A percentile compares a stretch with the other conserved stretches of the same genome.
These are phyloP conservation scores for Arabidopsis arenosa DNA, from an alignment of 345 rosid species.

Conservation along the genomic window DNA sequence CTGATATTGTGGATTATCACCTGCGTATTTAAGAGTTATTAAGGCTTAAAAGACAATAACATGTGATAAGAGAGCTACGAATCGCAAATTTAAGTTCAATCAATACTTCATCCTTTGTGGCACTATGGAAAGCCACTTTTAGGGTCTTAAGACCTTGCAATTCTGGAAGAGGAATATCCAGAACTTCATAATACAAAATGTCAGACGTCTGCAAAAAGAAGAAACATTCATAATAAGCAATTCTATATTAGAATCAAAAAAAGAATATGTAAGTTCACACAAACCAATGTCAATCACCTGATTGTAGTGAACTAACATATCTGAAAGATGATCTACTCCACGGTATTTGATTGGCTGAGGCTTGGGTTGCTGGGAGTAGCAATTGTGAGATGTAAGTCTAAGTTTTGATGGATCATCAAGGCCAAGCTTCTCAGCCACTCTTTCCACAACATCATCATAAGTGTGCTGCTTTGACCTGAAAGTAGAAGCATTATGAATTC, in stretches of 20 bases:
- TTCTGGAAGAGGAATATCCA: slow-evolving; percentile 99
- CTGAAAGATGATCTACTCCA: slow-evolving; percentile 86
- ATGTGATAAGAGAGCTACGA: not conserved
- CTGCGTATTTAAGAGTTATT: slow-evolving; percentile 47
- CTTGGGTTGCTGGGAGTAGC: slow-evolving; percentile 99
- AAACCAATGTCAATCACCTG: slow-evolving; percentile 58
- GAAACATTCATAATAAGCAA: slow-evolving; percentile 32
- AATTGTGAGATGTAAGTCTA: slow-evolving; percentile 96
- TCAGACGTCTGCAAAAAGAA: slow-evolving; percentile 75
- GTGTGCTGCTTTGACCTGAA: slow-evolving; percentile 86
- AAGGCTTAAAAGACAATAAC: slow-evolving; percentile 22
- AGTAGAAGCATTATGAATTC: slow-evolving; percentile 35
- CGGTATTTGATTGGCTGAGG: slow-evolving; percentile 90
- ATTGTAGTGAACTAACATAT: slow-evolving; percentile 92
- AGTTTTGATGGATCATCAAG: slow-evolving; percentile 89
- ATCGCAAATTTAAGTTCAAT: slow-evolving; percentile 16
- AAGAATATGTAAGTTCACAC: slow-evolving; percentile 7
- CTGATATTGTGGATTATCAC: slow-evolving; percentile 82
- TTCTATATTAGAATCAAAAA: not conserved
- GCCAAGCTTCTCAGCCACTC: slow-evolving; percentile 82
- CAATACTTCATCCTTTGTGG: slow-evolving; percentile 83
- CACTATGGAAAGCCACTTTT: slow-evolving; percentile 90
- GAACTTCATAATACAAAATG: slow-evolving; percentile 92
- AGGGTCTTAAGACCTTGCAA: slow-evolving; percentile 89
- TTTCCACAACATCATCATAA: slow-evolving; percentile 90